Evolutionary conservation across 1,139 yeast genomes (phyloP), one percentile per base, ranked within the genome.

Genomic region (Debaryomycetaceae sp.): DNA sequence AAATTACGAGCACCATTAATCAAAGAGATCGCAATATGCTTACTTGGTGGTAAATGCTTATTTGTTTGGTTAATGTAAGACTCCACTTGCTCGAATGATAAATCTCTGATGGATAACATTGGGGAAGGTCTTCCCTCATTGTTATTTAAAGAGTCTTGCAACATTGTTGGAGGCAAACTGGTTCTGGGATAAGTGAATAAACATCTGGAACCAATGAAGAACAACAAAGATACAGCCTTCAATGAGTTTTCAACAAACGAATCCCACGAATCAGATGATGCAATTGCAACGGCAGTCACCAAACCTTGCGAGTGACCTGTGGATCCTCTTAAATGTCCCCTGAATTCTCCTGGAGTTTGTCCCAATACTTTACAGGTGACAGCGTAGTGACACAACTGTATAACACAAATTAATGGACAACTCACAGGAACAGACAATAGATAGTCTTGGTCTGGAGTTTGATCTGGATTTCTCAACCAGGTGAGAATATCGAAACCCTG

Each of bases 231-330:
- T 50, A 89, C 78, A 29, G 96, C 89, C 67, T 87, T 87, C 53
- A 82, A 67, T 42, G 96, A 73, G 52, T 84, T 77, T 41, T 68
- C 71, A 61, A 77, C 75, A 70, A 87, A 92, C 17, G 88, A 78
- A 13, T 80, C 87, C 98, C 98, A 91, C 37, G 87, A 75, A 56
- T 80, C 83, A 17, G 96, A 78, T 45, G 91, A 80, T 33, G 98
- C 87, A 54, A 92, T 78, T 30, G 96, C 95, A 49, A 89, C 79
- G 30, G 99, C 95, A 32, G 97, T 87, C 42, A 92, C 87, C 56
- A 92, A 74, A 70, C 98, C 98, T 74, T 92, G 98, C 32, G 98
- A 91, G 65, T 92, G 98, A 69, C 98, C 98, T 40, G 98, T 91
- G 35, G 97, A 80, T 58, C 98, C 98, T 40, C 78, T 65, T 45